Conservation (phyloP, 345 rosid genomes). For the Salix koriyanagi region DNA sequence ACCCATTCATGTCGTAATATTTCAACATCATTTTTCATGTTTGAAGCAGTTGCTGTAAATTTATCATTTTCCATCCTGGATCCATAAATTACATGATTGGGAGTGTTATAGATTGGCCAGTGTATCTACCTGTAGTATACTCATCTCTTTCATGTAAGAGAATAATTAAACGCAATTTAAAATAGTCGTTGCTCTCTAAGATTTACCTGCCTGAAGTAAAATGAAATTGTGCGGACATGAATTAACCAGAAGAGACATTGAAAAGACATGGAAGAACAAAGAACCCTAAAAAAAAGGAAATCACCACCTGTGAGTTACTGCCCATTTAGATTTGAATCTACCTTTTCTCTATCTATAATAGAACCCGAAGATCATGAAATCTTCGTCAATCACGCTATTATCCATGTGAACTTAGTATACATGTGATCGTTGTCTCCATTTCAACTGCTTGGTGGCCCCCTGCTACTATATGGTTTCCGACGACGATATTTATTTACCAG, state of each 20-base stretch:
- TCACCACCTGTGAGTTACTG: background rate
- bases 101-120: no score
- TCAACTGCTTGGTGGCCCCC: conserved; percentile 1
- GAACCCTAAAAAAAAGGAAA: background rate
- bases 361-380: background rate
- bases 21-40: no score
- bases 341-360: background rate
- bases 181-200: background rate
- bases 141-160: no score
- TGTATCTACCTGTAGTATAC: no score
- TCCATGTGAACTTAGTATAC: conserved; percentile 22
- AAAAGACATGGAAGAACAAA: conserved; percentile 1
- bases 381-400: conserved; percentile 1
- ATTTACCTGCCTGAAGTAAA: background rate
- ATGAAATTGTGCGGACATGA: background rate
- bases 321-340: background rate
- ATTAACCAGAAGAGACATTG: background rate
- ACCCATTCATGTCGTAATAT: no score
- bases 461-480: background rate
- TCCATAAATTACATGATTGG: no score
- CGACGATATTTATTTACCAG: no score
- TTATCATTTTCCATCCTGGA: no score
- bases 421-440: conserved; percentile 30
- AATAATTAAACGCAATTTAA: no score
- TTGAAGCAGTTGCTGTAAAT: no score